phyloP scores from a whole-genome alignment of 495 filamentous ascomycete species.

The Penicillium alfredii region DNA sequence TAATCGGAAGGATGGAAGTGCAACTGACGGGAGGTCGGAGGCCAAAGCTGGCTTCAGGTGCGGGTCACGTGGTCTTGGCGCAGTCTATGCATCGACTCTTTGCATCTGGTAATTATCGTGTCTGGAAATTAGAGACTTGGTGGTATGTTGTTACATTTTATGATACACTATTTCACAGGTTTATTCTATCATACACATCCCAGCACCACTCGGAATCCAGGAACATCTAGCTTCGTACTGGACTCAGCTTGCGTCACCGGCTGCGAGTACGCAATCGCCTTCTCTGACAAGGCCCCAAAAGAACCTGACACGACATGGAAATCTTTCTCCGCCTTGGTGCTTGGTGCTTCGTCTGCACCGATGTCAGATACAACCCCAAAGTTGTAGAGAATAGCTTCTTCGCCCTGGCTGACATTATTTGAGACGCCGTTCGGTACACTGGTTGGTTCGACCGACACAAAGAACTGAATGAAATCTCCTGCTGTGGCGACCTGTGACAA shows the following conservation, averaged over 20 bases:
- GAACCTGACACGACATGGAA: conserved; percentile 25
- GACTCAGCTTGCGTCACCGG: conserved; percentile 16
- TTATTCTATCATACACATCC: conserved; percentile 7
- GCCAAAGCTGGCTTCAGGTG: conserved; percentile 33
- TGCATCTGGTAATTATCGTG: too few relatives aligned
- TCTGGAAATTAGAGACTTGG: too few relatives aligned
- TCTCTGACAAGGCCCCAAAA: conserved; percentile 48
- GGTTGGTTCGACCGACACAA: conserved; percentile 30
- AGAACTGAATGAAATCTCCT: conserved; percentile 47
- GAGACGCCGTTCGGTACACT: not conserved
- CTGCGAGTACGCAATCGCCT: conserved; percentile 41
- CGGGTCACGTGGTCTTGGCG: conserved; percentile 36
- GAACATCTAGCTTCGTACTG: conserved; percentile 38
- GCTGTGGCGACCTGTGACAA: conserved; percentile 42
- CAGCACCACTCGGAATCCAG: conserved; percentile 31
- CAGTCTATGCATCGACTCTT: conserved; percentile 1
- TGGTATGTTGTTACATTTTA: not conserved
- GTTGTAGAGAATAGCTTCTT: conserved; percentile 18
- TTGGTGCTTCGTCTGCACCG: conserved; percentile 12
- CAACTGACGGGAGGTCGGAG: conserved; percentile 31
- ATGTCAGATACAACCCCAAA: conserved; percentile 31
- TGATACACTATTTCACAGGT: conserved; percentile 3
- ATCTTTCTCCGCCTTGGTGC: conserved; percentile 11
- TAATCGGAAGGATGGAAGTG: conserved; percentile 3
- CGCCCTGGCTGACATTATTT: not conserved